These are phyloP conservation scores for Clonostachys byssicola DNA, from an alignment of 2,329 filamentous ascomycete genomes.

Conservation along the genomic window DNA sequence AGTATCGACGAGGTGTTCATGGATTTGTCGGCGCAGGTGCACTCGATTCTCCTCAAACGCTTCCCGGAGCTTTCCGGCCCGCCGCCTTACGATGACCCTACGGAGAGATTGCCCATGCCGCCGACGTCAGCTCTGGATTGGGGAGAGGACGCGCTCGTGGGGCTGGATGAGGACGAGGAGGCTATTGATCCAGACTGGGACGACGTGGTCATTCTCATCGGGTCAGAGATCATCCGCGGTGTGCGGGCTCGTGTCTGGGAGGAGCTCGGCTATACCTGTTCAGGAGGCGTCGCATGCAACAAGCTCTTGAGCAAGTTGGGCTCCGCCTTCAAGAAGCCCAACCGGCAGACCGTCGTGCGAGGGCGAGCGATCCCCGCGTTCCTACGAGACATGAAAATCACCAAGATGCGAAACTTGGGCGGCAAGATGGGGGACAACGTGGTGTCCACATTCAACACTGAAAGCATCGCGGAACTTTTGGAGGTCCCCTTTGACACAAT, in stretches of 20 bases:
- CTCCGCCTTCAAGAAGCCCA: conserved; percentile 87
- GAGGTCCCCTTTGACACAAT: conserved; percentile 69
- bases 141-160: conserved; percentile 77
- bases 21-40: conserved; percentile 82
- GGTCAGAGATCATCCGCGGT: conserved; percentile 80
- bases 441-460: conserved; percentile 74
- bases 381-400: conserved; percentile 81
- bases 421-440: conserved; percentile 91
- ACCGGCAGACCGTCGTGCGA: conserved; percentile 89
- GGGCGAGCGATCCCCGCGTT: conserved; percentile 79
- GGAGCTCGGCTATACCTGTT: conserved; percentile 82
- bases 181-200: conserved; percentile 91
- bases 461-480: conserved; percentile 72
- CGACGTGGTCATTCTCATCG: conserved; percentile 81
- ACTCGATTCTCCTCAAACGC: conserved; percentile 67
- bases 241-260: conserved; percentile 67
- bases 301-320: conserved; percentile 96
- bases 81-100: conserved; percentile 69
- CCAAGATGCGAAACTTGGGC: conserved; percentile 91
- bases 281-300: conserved; percentile 82
- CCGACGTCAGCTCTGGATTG: conserved; percentile 70
- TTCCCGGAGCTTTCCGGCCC: conserved; percentile 67
- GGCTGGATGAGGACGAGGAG: conserved; percentile 74
- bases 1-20: conserved; percentile 95
- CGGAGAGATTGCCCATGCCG: conserved; percentile 69